These are phyloP conservation scores for Oxyria digyna DNA, from an alignment of 148 eudicot genomes.

Conservation along the genomic window DNA sequence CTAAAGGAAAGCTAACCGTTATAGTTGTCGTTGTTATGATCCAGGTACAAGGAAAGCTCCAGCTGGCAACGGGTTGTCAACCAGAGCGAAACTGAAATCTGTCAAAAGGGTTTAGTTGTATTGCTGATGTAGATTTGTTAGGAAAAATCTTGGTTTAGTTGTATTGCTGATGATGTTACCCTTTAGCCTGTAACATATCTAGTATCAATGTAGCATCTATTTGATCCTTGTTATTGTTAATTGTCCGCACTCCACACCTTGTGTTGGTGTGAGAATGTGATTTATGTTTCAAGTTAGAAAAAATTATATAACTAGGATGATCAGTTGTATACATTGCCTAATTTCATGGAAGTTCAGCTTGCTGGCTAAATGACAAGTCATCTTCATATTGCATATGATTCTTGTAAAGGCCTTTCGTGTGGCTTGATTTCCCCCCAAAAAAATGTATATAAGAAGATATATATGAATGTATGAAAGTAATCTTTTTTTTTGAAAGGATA, in stretches of 20 bases:
- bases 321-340: background rate
- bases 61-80: constrained; percentile 15
- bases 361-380: background rate
- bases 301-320: background rate
- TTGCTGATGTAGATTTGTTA: background rate
- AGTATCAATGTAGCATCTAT: background rate
- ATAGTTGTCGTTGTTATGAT: background rate
- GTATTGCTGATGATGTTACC: background rate
- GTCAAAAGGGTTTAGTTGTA: background rate
- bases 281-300: background rate
- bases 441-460: no score
- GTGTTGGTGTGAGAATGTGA: background rate
- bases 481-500: no score
- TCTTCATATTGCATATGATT: no score
- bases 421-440: no score
- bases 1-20: background rate
- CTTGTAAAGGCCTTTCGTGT: no score
- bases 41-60: constrained; percentile 26
- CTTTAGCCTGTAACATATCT: constrained; percentile 1
- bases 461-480: no score
- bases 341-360: background rate
- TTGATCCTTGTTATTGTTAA: background rate
- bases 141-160: background rate
- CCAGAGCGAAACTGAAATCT: constrained; percentile 27
- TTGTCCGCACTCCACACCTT: background rate